Conservation (phyloP, 2,329 filamentous ascomycete genomes). For the Zymoseptoria crescenta region DNA sequence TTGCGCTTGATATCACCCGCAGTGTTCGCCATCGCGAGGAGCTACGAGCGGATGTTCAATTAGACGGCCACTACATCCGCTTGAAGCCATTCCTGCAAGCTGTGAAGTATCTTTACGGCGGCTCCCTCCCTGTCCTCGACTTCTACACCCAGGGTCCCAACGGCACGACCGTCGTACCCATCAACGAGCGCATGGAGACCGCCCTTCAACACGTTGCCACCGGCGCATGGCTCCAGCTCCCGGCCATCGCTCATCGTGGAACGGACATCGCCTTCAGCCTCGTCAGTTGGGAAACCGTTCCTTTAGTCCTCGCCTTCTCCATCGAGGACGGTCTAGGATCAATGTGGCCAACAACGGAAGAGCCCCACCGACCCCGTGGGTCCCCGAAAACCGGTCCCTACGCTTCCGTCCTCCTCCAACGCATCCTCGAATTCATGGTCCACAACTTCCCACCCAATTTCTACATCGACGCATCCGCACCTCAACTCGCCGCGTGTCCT, state of each 20-base stretch:
- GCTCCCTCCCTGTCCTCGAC: constrained; percentile 20
- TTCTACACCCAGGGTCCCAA: constrained; percentile 8
- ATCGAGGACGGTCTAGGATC: constrained; percentile 40
- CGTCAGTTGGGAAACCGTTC: constrained; percentile 56
- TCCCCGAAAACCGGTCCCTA: constrained; percentile 45
- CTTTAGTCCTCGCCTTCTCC: constrained; percentile 53
- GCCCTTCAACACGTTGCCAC: constrained; percentile 59
- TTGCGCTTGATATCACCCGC: constrained; percentile 20
- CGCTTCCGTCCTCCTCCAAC: constrained; percentile 48
- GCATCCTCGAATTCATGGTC: constrained; percentile 52
- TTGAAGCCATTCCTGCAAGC: constrained; percentile 22
- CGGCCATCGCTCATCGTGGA: constrained; percentile 48
- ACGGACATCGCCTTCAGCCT: constrained; percentile 52
- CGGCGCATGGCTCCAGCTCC: constrained; percentile 51
- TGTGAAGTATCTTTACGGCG: constrained; percentile 28
- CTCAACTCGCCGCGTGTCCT: constrained; percentile 41
- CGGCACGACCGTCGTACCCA: constrained; percentile 8
- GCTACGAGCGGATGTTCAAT: constrained; percentile 8
- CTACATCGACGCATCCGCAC: constrained; percentile 46
- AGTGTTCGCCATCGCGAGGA: constrained; percentile 1
- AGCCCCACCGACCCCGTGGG: constrained; percentile 16
- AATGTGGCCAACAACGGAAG: constrained; percentile 29
- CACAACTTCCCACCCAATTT: constrained; percentile 55
- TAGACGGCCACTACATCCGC: constrained; percentile 18
- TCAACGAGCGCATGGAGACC: constrained; percentile 20